Base-by-base conservation (phyloP, 306 rosid genomes). In the Vigna trinervia region DNA sequence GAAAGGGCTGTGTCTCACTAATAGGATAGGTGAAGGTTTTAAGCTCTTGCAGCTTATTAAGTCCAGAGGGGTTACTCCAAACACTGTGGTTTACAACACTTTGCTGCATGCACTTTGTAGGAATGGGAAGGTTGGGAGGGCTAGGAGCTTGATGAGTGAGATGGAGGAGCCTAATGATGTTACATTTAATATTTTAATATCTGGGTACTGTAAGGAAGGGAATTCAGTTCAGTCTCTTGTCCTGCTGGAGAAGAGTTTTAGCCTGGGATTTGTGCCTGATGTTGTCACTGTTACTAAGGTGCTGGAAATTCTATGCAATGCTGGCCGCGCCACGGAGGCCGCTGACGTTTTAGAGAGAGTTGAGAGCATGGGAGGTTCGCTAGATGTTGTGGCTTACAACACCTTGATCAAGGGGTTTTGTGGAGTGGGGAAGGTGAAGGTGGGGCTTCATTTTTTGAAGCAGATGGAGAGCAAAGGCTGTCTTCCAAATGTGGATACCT, bases 111-210 rank as follows among this genome's bases (percentile, higher is more conserved):
- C 91, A 2, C 91, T 92, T 80, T 90, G 94, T 83, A 90, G 51
- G 83, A 90, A 90, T 75, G 92, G 96, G 11, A 90, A 89, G 71
- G 85, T 85, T 69, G 97, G 91, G 72, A 87, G 89, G 74, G 96
- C 94, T 12, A 92, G 97, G 78, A 92, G 91, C 81, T 87, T 92
- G 92, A 84, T 87, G 93, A 89, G 66, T 82, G 96, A 92, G 79
- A 90, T 89, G 81, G 84, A 62, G 62, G 81, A 72, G 2, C 90
- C 86, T 2, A 92, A 84, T 71, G 96, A 87, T 52, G 90, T 90
- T 23, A 89, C 96, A 9, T 90, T 81, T 69, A 90, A 90, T 63
- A 71, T 90, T 56, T 61, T 92, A 83, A 89, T 92, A 41, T 85
- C 93, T 41, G 88, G 68, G 15, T 92, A 90, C 65, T 90, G 92